Percentiles rank a stretch among this genome's conserved stretches.
Evolutionary conservation across 1,284 basidiomycete species (phyloP).

Genomic region (Malassezia arunalokei): DNA sequence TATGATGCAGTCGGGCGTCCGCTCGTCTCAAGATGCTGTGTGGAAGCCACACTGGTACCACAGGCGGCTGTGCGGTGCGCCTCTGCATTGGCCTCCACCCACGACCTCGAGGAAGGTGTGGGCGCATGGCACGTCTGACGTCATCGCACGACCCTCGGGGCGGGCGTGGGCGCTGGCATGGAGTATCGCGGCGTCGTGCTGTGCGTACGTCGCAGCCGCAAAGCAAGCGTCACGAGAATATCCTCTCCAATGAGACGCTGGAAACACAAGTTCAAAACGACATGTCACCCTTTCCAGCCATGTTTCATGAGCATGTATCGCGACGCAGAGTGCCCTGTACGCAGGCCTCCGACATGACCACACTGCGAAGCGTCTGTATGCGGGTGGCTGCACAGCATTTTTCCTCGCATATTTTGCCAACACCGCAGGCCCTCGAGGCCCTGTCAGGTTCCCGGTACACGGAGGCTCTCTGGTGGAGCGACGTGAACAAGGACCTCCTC

Average conservation of each 20-base stretch:
- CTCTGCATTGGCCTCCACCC: background rate
- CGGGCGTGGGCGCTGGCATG: background rate
- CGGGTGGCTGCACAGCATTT: slow-evolving; percentile 3
- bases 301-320: slow-evolving; percentile 12
- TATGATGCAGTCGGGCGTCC: too few relatives aligned
- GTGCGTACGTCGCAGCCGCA: background rate
- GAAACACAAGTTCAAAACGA: slow-evolving; percentile 16
- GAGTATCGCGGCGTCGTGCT: slow-evolving; percentile 18
- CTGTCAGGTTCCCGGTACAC: background rate
- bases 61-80: too few relatives aligned
- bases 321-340: background rate
- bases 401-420: slow-evolving; percentile 13
- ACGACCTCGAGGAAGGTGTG: background rate
- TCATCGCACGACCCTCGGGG: background rate
- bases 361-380: background rate
- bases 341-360: background rate
- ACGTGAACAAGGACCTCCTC: slow-evolving; percentile 6
- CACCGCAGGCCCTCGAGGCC: background rate
- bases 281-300: slow-evolving; percentile 15
- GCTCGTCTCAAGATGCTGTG: too few relatives aligned
- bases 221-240: background rate
- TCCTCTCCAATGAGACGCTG: slow-evolving; percentile 12
- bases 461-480: background rate
- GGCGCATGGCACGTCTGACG: background rate
- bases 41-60: too few relatives aligned